Conservation (phyloP, 2,329 filamentous ascomycete species). For the Tolypocladium endophyticum region DNA sequence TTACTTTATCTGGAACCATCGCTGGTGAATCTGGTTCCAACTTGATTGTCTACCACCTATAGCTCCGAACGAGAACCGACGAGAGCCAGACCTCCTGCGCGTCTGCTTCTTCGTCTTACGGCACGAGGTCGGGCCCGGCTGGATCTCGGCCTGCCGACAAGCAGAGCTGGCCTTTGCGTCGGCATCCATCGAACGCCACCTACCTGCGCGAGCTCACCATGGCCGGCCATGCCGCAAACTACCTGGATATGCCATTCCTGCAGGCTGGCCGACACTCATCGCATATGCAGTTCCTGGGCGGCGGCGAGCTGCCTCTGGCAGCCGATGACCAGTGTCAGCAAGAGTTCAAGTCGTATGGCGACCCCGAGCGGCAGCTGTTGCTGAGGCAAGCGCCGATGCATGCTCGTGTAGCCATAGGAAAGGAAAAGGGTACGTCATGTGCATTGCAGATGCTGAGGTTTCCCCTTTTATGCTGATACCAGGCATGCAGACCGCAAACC, state of each 20-base stretch:
- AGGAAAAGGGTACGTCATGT: slow-evolving; percentile 56
- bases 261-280: slow-evolving; percentile 3
- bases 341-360: slow-evolving; percentile 8
- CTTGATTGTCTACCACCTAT: background rate
- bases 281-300: slow-evolving; percentile 5
- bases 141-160: background rate
- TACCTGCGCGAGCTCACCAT: background rate
- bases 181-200: background rate
- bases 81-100: background rate
- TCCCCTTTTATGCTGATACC: background rate
- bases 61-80: background rate
- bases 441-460: background rate
- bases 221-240: slow-evolving; percentile 4
- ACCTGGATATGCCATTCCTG: slow-evolving; percentile 7
- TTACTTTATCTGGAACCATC: background rate
- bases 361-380: slow-evolving; percentile 9
- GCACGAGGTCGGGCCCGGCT: background rate
- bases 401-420: slow-evolving; percentile 58
- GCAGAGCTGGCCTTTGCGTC: background rate
- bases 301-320: slow-evolving; percentile 6
- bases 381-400: slow-evolving; percentile 21
- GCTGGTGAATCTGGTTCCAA: background rate
- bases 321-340: slow-evolving; percentile 3
- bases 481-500: slow-evolving; percentile 60
- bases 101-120: background rate